Evolutionary conservation across 108 stramenopile genomes (phyloP).

Genomic region (Fistulifera solaris): DNA sequence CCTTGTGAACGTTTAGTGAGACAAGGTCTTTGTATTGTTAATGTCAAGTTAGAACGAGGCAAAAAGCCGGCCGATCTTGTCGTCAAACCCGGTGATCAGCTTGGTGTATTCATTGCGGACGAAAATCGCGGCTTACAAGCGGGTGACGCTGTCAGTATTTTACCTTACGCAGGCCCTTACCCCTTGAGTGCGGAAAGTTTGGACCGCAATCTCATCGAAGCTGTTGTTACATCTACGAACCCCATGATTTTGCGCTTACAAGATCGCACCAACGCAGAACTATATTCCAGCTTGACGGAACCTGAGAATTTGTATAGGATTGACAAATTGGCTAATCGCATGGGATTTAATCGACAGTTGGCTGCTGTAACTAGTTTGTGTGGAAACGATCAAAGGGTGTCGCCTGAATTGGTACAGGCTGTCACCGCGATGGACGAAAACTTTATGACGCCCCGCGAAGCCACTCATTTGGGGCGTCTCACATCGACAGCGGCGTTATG

Average conservation of each 20-base stretch:
- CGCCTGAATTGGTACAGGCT: conserved; percentile 70
- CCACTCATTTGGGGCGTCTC: conserved; percentile 16
- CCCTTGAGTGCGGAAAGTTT: conserved; percentile 87
- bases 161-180: conserved; percentile 87
- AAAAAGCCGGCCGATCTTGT: conserved; percentile 76
- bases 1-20: conserved; percentile 84
- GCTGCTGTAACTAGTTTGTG: conserved; percentile 67
- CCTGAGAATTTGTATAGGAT: conserved; percentile 81
- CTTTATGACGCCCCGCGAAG: conserved; percentile 66
- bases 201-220: conserved; percentile 89
- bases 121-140: conserved; percentile 87
- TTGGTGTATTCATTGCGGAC: conserved; percentile 86
- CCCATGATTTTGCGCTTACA: conserved; percentile 79
- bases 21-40: conserved; percentile 78
- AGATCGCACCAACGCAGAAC: conserved; percentile 70
- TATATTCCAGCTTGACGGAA: conserved; percentile 71
- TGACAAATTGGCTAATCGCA: conserved; percentile 88
- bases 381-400: conserved; percentile 57
- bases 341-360: conserved; percentile 89
- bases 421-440: conserved; percentile 93
- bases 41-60: conserved; percentile 70
- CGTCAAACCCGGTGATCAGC: conserved; percentile 77
- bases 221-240: conserved; percentile 72
- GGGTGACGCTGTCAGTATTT: conserved; percentile 83
- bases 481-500: conserved; percentile 84